These are phyloP conservation scores for Aspergillus bertholletiae DNA, from an alignment of 495 filamentous ascomycete species.

Conservation along the genomic window DNA sequence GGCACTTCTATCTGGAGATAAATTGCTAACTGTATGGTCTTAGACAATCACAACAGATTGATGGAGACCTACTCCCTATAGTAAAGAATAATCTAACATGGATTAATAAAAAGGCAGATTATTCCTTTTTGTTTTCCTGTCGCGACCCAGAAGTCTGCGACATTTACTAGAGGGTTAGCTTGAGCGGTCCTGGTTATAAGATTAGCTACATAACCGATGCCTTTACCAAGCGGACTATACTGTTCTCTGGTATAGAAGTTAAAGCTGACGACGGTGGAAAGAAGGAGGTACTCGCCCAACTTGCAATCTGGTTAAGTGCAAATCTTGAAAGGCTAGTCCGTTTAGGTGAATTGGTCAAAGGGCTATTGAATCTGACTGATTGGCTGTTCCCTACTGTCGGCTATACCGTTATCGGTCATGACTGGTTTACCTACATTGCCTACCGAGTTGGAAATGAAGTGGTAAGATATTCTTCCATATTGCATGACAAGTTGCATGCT, in stretches of 20 bases:
- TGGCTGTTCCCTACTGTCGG: not conserved
- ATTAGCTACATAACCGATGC: conserved; percentile 3
- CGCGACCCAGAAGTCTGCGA: not conserved
- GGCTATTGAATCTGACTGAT: not conserved
- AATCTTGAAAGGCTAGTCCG: not conserved
- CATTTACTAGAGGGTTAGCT: not conserved
- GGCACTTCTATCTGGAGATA: not conserved
- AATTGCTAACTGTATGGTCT: not conserved
- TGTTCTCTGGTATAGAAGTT: conserved; percentile 3
- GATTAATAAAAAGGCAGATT: conserved; percentile 3
- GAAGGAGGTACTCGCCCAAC: not conserved
- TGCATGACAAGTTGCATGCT: not conserved
- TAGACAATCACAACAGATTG: conserved; percentile 4
- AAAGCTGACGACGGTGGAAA: conserved; percentile 1
- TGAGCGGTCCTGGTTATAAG: conserved; percentile 1
- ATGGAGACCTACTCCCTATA: not conserved
- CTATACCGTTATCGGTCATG: conserved; percentile 3
- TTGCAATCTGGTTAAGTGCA: not conserved
- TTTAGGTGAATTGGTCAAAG: not conserved
- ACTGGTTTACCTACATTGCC: conserved; percentile 4
- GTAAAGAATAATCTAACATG: not conserved
- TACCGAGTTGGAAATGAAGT: conserved; percentile 4
- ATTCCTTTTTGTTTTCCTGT: conserved; percentile 1
- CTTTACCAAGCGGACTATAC: conserved; percentile 2
- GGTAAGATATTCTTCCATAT: not conserved